Conservation (phyloP, 495 filamentous ascomycete species). For the Daldinia bambusicola region DNA sequence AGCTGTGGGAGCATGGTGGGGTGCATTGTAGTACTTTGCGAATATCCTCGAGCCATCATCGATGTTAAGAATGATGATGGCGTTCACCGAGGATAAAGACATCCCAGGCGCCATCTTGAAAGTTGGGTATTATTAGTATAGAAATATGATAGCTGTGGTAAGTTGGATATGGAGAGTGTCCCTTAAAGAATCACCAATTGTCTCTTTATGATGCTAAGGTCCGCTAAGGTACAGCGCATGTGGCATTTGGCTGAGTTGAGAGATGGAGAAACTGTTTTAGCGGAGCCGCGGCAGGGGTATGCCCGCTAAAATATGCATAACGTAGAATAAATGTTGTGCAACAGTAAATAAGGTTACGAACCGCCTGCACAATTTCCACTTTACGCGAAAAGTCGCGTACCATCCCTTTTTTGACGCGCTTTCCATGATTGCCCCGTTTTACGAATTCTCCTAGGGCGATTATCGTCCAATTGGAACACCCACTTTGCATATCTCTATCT, state of each 20-base stretch:
- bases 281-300: conserved; percentile 30
- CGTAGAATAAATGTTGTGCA: conserved; percentile 12
- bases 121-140: conserved; percentile 21
- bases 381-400: conserved; percentile 44
- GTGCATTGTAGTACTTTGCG: conserved; percentile 92
- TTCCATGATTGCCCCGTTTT: conserved; percentile 15
- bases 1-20: conserved; percentile 74
- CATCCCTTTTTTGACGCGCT: conserved; percentile 33
- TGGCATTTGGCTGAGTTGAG: conserved; percentile 35
- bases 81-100: conserved; percentile 91
- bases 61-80: conserved; percentile 87
- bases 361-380: conserved; percentile 38
- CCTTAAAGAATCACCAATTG: conserved; percentile 17
- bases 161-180: conserved; percentile 15
- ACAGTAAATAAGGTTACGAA: conserved; percentile 17
- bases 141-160: neutral
- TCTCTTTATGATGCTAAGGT: conserved; percentile 26
- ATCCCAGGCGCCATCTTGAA: conserved; percentile 65
- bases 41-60: conserved; percentile 92
- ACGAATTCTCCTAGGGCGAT: conserved; percentile 33
- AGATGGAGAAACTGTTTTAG: conserved; percentile 41
- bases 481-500: conserved; percentile 1
- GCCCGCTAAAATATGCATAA: conserved; percentile 17
- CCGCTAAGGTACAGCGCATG: conserved; percentile 29
- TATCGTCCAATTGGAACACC: neutral